phyloP scores from a whole-genome alignment of 768 basidiomycete species.

The Lanmaoa rubissima region DNA sequence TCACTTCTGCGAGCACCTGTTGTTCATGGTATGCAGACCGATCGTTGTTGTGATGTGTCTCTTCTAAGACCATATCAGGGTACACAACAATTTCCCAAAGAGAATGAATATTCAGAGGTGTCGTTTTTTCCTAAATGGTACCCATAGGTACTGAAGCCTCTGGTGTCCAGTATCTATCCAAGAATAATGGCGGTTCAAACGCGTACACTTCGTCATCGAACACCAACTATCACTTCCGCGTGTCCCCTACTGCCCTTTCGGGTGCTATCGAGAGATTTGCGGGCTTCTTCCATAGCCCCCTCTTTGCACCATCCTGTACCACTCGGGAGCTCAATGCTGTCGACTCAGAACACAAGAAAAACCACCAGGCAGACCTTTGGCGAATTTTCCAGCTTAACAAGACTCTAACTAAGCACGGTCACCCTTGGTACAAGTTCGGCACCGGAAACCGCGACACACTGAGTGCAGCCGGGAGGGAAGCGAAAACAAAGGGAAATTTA shows the following conservation, averaged over 20 bases:
- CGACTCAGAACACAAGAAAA: conserved; percentile 97
- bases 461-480: conserved; percentile 55
- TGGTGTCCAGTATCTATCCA: conserved; percentile 58
- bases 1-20: conserved; percentile 93
- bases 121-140: neutral
- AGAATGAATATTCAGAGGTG: conserved; percentile 94
- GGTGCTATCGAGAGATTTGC: conserved; percentile 77
- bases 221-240: conserved; percentile 85
- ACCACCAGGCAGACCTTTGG: conserved; percentile 87
- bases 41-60: neutral
- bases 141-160: neutral
- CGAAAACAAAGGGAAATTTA: conserved; percentile 50
- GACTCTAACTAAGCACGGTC: conserved; percentile 71
- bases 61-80: conserved; percentile 45
- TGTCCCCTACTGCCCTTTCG: conserved; percentile 58
- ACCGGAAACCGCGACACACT: conserved; percentile 80
- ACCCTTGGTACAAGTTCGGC: conserved; percentile 91
- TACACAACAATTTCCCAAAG: conserved; percentile 79
- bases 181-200: conserved; percentile 86
- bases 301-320: conserved; percentile 84
- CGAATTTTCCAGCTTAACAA: conserved; percentile 96
- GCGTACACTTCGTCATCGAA: conserved; percentile 91
- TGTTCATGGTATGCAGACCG: conserved; percentile 78
- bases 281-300: conserved; percentile 89
- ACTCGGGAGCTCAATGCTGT: conserved; percentile 92